Conservation (phyloP, 192 early-diverging fungal species). For the Jimgerdemannia flammicorona region DNA sequence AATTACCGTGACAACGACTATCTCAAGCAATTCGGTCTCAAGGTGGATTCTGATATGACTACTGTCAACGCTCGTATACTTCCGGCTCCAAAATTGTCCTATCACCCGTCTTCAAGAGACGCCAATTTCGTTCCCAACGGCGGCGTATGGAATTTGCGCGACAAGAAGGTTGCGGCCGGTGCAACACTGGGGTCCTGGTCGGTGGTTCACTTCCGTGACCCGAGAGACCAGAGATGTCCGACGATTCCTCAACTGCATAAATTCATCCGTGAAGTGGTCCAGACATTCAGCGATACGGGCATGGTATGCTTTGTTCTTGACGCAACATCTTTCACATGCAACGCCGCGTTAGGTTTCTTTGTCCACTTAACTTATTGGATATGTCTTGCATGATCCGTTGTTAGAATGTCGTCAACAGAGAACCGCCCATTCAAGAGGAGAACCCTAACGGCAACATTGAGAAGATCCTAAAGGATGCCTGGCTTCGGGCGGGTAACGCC, state of each 20-base stretch:
- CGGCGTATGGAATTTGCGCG: slow-evolving; percentile 89
- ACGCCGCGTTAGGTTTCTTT: slow-evolving; percentile 22
- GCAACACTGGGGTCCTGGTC: slow-evolving; percentile 75
- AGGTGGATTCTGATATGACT: slow-evolving; percentile 59
- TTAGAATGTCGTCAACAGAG: slow-evolving; percentile 50
- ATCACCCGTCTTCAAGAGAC: slow-evolving; percentile 43
- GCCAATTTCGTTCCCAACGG: slow-evolving; percentile 49
- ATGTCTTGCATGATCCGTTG: slow-evolving; percentile 5
- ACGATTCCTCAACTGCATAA: slow-evolving; percentile 46
- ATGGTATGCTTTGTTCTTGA: slow-evolving; percentile 37
- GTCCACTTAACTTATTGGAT: slow-evolving; percentile 12
- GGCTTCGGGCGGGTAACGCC: slow-evolving; percentile 60
- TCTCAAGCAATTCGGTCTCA: slow-evolving; percentile 73
- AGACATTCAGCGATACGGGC: slow-evolving; percentile 70
- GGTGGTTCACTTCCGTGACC: slow-evolving; percentile 78
- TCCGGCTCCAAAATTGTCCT: slow-evolving; percentile 74
- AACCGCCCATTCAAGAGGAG: slow-evolving; percentile 59
- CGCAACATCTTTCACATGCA: slow-evolving; percentile 44
- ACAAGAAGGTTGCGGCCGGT: slow-evolving; percentile 74
- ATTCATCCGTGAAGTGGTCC: slow-evolving; percentile 72
- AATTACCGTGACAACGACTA: slow-evolving; percentile 66
- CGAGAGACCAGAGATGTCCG: slow-evolving; percentile 42
- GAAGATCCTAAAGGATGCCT: slow-evolving; percentile 64
- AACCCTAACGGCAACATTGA: slow-evolving; percentile 66
- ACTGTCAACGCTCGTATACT: slow-evolving; percentile 75